A percentile compares a stretch with the other conserved stretches of the same genome.
phyloP scores from a whole-genome alignment of 2,329 filamentous ascomycete species.

The Neofusicoccum umdonicola region DNA sequence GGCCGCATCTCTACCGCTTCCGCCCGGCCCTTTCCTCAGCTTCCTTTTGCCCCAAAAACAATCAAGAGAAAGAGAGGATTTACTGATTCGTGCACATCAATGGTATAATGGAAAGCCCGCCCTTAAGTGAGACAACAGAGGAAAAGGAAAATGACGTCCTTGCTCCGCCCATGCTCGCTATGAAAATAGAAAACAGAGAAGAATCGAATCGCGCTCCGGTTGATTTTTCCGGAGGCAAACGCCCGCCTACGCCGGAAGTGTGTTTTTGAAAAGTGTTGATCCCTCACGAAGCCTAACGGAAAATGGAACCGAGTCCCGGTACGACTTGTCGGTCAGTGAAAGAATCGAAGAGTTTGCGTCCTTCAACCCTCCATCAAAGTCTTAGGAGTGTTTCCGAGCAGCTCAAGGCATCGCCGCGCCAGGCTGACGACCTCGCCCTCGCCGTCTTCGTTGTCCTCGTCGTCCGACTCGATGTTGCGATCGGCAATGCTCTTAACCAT shows the following conservation, averaged over 20 bases:
- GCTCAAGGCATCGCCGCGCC: conserved; percentile 83
- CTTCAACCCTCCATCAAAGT: conserved; percentile 74
- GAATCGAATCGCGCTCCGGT: not conserved
- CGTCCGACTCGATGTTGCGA: conserved; percentile 81
- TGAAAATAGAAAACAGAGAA: conserved; percentile 15
- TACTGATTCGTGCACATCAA: conserved; percentile 18
- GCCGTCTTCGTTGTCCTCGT: conserved; percentile 82
- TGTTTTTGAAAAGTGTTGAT: conserved; percentile 1
- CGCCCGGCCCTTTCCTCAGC: not conserved
- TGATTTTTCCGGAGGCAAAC: conserved; percentile 4
- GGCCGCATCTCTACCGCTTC: not conserved
- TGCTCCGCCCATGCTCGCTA: conserved; percentile 19
- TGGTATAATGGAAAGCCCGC: conserved; percentile 16
- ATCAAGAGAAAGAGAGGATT: conserved; percentile 4
- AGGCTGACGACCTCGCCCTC: conserved; percentile 91
- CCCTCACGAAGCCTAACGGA: not conserved
- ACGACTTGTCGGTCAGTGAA: not conserved
- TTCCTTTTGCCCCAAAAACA: not conserved
- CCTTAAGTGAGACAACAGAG: conserved; percentile 14
- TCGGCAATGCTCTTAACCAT: conserved; percentile 92
- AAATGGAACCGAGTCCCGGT: not conserved
- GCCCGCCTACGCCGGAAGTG: conserved; percentile 14
- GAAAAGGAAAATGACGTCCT: conserved; percentile 17
- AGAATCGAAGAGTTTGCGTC: not conserved
- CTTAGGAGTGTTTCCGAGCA: conserved; percentile 76